Evolutionary conservation across 495 filamentous ascomycete species (phyloP), one percentile per base, ranked within the genome.

Genomic region (Tuber umbilicatum): DNA sequence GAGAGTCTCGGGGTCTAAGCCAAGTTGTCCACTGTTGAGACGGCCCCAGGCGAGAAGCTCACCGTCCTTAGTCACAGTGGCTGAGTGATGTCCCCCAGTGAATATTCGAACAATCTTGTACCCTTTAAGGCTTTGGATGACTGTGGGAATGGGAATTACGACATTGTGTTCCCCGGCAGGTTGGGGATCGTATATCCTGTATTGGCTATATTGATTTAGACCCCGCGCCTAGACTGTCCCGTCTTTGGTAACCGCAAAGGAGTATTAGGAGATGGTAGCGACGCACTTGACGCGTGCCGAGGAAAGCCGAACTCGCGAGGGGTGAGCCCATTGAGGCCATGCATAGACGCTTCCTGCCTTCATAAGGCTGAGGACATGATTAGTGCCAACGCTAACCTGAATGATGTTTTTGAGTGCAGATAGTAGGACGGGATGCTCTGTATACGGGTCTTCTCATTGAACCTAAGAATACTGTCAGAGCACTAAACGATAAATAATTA

Each of bases 211-310:
- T 82, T 90, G 92, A 85, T 97, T 97, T 42, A 93, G 84, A 10
- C 94, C 94, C 93, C 94, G 97, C 31, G 90, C 86, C 83, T 88
- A 94, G 73, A 95, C 89, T 40, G 89, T 87, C 43, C 88, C 90
- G 60, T 89, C 87, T 31, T 87, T 86, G 83, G 91, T 89, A 74
- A 97, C 86, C 67, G 93, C 92, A 78, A 97, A 92, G 76, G 86
- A 88, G 84, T 93, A 90, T 83, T 91, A 90, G 31, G 87, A 85
- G 69, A 91, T 91, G 74, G 86, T 86, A 7, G 84, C 86, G 69
- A 94, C 85, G 68, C 85, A 82, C 5, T 81, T 84, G 55, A 90
- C 87, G 76, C 87, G 82, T 87, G 86, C 71, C 85, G 84, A 47
- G 89, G 88, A 27, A 92, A 85, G 37, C 89, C 90, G 76, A 95